phyloP scores from a whole-genome alignment of 345 rosid genomes.

The Cardamine resedifolia region DNA sequence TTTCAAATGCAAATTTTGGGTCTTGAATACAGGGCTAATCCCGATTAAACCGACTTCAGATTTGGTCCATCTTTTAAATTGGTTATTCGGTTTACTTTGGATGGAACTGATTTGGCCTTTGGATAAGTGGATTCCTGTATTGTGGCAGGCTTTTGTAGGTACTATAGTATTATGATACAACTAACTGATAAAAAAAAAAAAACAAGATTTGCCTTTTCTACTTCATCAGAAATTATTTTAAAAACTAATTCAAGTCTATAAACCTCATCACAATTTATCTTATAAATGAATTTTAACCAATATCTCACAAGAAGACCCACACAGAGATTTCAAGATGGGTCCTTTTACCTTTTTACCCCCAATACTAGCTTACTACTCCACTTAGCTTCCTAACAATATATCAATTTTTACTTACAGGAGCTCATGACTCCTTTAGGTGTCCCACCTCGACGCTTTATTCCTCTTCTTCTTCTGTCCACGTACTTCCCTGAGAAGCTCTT shows the following conservation, averaged over 20 bases:
- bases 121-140: not conserved
- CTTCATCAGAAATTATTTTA: not conserved
- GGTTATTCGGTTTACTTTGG: not conserved
- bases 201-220: not conserved
- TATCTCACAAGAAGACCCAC: slow-evolving; percentile 9
- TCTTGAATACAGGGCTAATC: not conserved
- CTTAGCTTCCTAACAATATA: not conserved
- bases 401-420: not conserved
- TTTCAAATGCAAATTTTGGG: not conserved
- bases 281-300: not conserved
- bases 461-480: not conserved
- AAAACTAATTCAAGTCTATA: not conserved
- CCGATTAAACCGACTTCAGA: not conserved
- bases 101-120: not conserved
- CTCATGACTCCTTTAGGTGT: slow-evolving; percentile 6
- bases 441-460: slow-evolving; percentile 17
- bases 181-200: not conserved
- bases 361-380: slow-evolving; percentile 2
- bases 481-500: slow-evolving; percentile 13
- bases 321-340: not conserved
- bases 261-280: not conserved
- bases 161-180: not conserved
- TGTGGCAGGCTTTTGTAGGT: not conserved
- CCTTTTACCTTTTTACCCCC: not conserved
- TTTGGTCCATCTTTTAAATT: not conserved